Base-by-base conservation (phyloP, 179 eudicot genomes). In the Actinidia chinensis region DNA sequence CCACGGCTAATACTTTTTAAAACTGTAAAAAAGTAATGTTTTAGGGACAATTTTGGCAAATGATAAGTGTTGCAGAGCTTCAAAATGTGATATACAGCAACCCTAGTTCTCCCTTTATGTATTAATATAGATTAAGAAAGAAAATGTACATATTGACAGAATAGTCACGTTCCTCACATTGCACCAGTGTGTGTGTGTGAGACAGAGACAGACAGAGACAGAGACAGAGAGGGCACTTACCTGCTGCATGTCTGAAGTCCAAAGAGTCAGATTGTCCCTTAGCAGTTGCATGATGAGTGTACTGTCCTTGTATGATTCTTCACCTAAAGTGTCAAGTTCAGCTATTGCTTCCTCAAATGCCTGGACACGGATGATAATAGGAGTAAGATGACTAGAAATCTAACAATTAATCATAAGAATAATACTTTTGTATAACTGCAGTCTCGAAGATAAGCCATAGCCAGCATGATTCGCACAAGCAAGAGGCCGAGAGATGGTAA, bases 261-360 rank as follows among this genome's bases (percentile, higher is more conserved):
- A 91, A 55, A 91, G 91, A 73, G 91, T 91, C 79, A 91, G 91
- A 81, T 91, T 91, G 79, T 91, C 95, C 86, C 95, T 89, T 66
- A 91, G 88, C 73, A 91, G 92, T 74, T 91, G 95, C 95, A 91
- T 91, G 77, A 91, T 89, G 33, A 91, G 90, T 55, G 95, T 91
- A 86, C 90, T 88, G 83, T 89, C 92, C 82, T 88, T 91, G 91
- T 91, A 91, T 63, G 95, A 89, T 83, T 89, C 95, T 82, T 91
- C 95, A 79, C 92, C 92, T 76, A 89, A 76, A 55, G 92, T 91
- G 77, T 89, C 92, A 80, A 89, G 88, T 86, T 89, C 92, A 54
- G 90, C 92, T 71, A 91, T 88, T 65, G 95, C 92, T 82, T 89
- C 95, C 84, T 91, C 95, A 73, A 91, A 91, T 71, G 92, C 95